Base-by-base conservation (phyloP, 2,329 filamentous ascomycete species). In the Colletotrichum salicis region DNA sequence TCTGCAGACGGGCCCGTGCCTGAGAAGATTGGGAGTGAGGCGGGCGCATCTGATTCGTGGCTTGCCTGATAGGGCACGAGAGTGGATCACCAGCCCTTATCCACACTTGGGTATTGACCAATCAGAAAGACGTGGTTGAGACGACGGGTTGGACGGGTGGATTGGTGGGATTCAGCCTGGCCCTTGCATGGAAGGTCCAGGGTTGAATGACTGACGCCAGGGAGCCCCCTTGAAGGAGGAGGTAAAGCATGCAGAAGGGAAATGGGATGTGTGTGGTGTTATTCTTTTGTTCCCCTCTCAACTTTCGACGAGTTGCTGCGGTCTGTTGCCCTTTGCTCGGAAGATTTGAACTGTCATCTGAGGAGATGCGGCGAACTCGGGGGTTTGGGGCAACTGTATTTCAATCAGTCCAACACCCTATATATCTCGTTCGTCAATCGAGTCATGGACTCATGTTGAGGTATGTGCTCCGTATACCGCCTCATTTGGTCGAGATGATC, bases 11-110 rank as follows among this genome's bases (percentile, higher is more conserved):
- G 54, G 60, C 24, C 54, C 60, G 66, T 69, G 66, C 66, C 3
- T 19, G 2, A 1, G 13, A 8, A 13, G 27, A 19, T 10, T 33
- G 5, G 45, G 22, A 62, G 19, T 48, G 57, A 41, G 33, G 57
- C 57, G 29, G 45, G 57, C 64, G 45, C 31, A 52, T 54, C 31
- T 55, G 64, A 54, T 62, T 67, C 45, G 64, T 52, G 31, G 45
- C 13, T 27, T 22, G 45, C 7, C 41, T 29, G 64, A 62, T 41
- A 62, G 31, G 45, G 56, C 31, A 37, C 29, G n/a, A 10, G 27
- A 11, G 41, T 52, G 56, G 54, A 58, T 57, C n/a, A 3, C 13
- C 15, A 22, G 35, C 7, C 31, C 52, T 41, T 15, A 19, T 41
- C 37, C 37, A 41, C 37, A 41, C 8, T 13, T 41, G 5, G 2